Conservation (phyloP, 1,284 basidiomycete species). For the Blastosporella zonata region DNA sequence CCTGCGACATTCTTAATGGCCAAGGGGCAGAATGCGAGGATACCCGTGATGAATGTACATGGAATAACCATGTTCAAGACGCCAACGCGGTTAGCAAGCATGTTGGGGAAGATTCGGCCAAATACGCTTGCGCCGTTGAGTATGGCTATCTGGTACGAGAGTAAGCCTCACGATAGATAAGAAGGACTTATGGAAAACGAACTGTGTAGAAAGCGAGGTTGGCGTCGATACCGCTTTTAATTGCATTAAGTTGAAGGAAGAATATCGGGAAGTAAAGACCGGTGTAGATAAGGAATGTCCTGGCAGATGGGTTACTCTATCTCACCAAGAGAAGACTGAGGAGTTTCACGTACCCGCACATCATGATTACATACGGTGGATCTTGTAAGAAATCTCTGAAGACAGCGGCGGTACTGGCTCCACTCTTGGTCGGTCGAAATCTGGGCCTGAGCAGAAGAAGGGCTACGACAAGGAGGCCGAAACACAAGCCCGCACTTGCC, state of each 20-base stretch:
- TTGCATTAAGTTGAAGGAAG: conserved; percentile 42
- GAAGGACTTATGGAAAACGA: conserved; percentile 3
- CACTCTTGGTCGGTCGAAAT: conserved; percentile 6
- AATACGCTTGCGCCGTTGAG: conserved; percentile 28
- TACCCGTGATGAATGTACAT: conserved; percentile 8
- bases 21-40: conserved; percentile 41
- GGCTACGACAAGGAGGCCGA: conserved; percentile 33
- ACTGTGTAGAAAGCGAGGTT: conserved; percentile 36
- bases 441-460: conserved; percentile 34
- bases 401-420: neutral
- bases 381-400: conserved; percentile 20
- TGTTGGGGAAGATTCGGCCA: conserved; percentile 8
- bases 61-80: conserved; percentile 11
- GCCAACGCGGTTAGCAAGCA: conserved; percentile 5
- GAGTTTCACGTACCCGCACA: conserved; percentile 5
- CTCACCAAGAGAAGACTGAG: neutral
- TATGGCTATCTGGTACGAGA: conserved; percentile 2
- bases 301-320: conserved; percentile 8
- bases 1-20: conserved; percentile 36
- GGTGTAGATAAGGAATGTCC: conserved; percentile 29
- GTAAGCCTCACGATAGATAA: neutral
- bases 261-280: conserved; percentile 43
- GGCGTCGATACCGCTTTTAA: conserved; percentile 35
- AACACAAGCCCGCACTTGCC: conserved; percentile 36
- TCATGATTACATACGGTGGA: conserved; percentile 32